These are phyloP conservation scores for Lotus japonicus DNA, from an alignment of 306 rosid genomes.

Conservation along the genomic window DNA sequence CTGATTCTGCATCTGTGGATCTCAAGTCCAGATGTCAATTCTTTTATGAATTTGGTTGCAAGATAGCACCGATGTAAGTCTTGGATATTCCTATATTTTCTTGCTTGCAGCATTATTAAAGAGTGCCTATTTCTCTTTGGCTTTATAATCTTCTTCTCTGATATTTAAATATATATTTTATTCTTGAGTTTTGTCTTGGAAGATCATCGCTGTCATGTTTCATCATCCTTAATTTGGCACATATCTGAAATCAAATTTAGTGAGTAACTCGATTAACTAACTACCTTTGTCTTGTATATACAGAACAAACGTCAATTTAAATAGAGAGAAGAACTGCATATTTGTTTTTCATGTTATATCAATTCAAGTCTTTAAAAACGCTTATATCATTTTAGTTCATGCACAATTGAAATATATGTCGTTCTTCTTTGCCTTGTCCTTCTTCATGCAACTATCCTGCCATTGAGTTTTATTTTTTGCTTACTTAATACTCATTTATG, in stretches of 20 bases:
- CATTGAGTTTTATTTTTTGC: not conserved
- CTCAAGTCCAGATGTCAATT: constrained; percentile 72
- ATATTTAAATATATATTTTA: not conserved
- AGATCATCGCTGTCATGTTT: not conserved
- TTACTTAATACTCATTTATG: constrained; percentile 18
- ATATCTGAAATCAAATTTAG: too few relatives aligned
- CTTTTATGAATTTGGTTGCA: constrained; percentile 97
- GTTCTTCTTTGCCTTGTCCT: not conserved
- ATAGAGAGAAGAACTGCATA: not conserved
- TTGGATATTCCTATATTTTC: not conserved
- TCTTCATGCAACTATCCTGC: not conserved
- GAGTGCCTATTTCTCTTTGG: not conserved
- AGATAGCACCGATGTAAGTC: constrained; percentile 83
- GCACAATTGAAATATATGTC: not conserved
- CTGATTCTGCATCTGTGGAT: constrained; percentile 77
- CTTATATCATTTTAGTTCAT: not conserved
- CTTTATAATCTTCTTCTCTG: not conserved
- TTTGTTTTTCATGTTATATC: not conserved
- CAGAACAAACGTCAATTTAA: not conserved
- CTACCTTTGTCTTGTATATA: not conserved
- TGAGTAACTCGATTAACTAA: too few relatives aligned
- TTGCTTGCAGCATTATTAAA: not conserved
- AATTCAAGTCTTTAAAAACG: not conserved
- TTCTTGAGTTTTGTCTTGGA: constrained; percentile 13
- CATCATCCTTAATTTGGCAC: not conserved